Evolutionary conservation across 2,329 filamentous ascomycete genomes (phyloP).

Genomic region (Scleromitrula shiraiana): DNA sequence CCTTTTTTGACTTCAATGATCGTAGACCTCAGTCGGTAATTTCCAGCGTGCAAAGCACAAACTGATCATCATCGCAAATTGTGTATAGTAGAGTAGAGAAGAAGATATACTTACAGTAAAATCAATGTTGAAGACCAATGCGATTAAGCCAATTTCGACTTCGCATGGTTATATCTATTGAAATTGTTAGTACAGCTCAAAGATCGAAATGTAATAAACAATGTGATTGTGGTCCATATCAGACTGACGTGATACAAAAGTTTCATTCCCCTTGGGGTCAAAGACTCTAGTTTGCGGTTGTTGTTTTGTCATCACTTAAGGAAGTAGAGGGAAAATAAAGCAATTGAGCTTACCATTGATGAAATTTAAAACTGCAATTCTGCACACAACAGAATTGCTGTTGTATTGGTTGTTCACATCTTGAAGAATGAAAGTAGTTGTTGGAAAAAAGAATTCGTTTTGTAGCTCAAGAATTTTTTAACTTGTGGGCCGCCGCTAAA

Average conservation of each 20-base stretch:
- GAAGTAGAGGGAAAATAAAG: conserved; percentile 16
- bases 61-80: conserved; percentile 29
- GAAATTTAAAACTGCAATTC: conserved; percentile 3
- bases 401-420: conserved; percentile 9
- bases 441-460: not conserved
- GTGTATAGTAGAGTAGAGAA: not conserved
- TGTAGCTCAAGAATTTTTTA: conserved; percentile 8
- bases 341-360: conserved; percentile 19
- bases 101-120: not conserved
- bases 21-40: conserved; percentile 81
- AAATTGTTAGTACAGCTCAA: conserved; percentile 4
- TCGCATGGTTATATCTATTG: not conserved
- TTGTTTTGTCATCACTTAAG: conserved; percentile 69
- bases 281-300: conserved; percentile 98
- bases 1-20: conserved; percentile 75
- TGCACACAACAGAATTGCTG: conserved; percentile 14
- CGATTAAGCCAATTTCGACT: too few relatives aligned
- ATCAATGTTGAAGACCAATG: too few relatives aligned
- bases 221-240: conserved; percentile 37
- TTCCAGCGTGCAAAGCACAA: conserved; percentile 60
- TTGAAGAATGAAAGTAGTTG: not conserved
- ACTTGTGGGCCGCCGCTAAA: too few relatives aligned
- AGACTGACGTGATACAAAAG: conserved; percentile 89
- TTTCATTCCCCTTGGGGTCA: conserved; percentile 81
- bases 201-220: not conserved